phyloP scores from a whole-genome alignment of 495 filamentous ascomycete species.

The Amphirosellinia nigrospora region DNA sequence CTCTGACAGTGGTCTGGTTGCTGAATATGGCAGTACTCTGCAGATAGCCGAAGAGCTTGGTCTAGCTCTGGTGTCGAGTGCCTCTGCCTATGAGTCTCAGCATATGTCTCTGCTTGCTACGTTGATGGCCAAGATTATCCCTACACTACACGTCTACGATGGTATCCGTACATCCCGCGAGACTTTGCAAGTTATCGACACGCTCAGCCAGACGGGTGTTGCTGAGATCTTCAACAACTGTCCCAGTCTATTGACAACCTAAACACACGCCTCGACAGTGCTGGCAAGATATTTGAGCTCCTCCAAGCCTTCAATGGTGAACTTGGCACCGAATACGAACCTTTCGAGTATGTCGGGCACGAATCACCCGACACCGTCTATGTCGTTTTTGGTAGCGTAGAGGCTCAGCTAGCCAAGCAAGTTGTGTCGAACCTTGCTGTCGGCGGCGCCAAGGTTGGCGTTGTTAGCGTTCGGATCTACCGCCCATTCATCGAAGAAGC shows the following conservation, averaged over 20 bases:
- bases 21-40: conserved; percentile 85
- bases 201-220: conserved; percentile 74
- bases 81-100: conserved; percentile 87
- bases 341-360: conserved; percentile 96
- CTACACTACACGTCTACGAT: conserved; percentile 91
- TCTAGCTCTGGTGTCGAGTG: conserved; percentile 81
- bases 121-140: conserved; percentile 76
- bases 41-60: conserved; percentile 90
- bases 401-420: conserved; percentile 84
- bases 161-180: conserved; percentile 86
- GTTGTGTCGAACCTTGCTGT: conserved; percentile 74
- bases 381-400: conserved; percentile 89
- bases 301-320: conserved; percentile 87
- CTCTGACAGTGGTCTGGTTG: conserved; percentile 69
- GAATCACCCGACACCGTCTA: conserved; percentile 75
- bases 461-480: conserved; percentile 90
- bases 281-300: conserved; percentile 75
- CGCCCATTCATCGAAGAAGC: conserved; percentile 92
- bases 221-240: conserved; percentile 73
- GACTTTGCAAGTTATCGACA: conserved; percentile 83
- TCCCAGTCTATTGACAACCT: conserved; percentile 61
- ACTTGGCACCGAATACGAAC: conserved; percentile 87
- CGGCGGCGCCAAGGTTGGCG: conserved; percentile 77
- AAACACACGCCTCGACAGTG: conserved; percentile 74
- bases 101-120: conserved; percentile 95